These are phyloP conservation scores for Aspergillus texensis DNA, from an alignment of 2,329 filamentous ascomycete genomes.

Conservation along the genomic window DNA sequence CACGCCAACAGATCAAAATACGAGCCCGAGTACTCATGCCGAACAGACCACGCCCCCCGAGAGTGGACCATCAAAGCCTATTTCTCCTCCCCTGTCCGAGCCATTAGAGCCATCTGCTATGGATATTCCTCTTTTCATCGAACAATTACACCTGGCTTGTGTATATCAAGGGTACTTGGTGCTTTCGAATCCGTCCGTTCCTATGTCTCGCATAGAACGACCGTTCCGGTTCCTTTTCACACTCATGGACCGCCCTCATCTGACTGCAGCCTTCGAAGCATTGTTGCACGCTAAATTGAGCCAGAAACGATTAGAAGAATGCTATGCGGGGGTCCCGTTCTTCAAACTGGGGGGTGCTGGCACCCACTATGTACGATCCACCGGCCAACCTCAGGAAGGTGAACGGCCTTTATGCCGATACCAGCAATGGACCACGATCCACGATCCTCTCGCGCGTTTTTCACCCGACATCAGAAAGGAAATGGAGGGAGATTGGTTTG, in stretches of 20 bases:
- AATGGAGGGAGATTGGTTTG: slow-evolving; percentile 29
- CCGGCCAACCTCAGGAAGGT: neutral
- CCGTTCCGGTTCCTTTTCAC: slow-evolving; percentile 27
- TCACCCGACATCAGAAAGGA: slow-evolving; percentile 16
- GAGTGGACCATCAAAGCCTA: neutral
- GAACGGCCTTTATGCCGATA: slow-evolving; percentile 10
- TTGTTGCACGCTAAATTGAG: slow-evolving; percentile 20
- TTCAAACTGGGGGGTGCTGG: slow-evolving; percentile 28
- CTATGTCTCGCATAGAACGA: slow-evolving; percentile 17
- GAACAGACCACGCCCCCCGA: neutral
- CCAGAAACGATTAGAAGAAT: slow-evolving; percentile 20
- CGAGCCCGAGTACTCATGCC: neutral
- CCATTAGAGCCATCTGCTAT: slow-evolving; percentile 13
- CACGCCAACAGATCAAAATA: neutral
- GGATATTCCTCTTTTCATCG: slow-evolving; percentile 23
- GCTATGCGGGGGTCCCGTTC: slow-evolving; percentile 25
- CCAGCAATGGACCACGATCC: slow-evolving; percentile 15
- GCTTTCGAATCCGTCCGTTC: slow-evolving; percentile 18
- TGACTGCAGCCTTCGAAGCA: slow-evolving; percentile 23
- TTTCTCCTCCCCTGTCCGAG: neutral
- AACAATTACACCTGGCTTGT: slow-evolving; percentile 23
- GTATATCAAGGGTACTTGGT: slow-evolving; percentile 23
- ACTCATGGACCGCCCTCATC: slow-evolving; percentile 21
- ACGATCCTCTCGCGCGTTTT: slow-evolving; percentile 18
- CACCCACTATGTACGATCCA: slow-evolving; percentile 24